Conservation (phyloP, 1,139 yeast species). For the Torulaspora pretoriensis region DNA sequence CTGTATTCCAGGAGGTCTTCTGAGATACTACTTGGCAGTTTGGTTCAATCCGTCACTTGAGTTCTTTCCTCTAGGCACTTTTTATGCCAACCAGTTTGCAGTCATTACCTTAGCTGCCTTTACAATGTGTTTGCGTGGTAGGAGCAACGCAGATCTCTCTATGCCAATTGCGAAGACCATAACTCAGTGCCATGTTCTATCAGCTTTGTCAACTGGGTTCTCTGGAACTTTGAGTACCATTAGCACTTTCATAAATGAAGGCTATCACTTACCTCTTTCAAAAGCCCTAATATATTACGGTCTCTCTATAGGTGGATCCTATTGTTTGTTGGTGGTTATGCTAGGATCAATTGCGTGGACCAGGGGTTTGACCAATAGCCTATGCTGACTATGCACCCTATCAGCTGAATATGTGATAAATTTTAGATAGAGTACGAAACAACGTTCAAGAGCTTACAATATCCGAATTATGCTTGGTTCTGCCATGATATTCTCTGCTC, state of each 20-base stretch:
- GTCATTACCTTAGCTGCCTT: slow-evolving; percentile 54
- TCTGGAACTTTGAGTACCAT: slow-evolving; percentile 78
- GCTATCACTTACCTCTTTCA: slow-evolving; percentile 37
- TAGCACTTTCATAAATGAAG: slow-evolving; percentile 70
- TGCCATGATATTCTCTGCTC: too few relatives aligned
- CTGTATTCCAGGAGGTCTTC: slow-evolving; percentile 35
- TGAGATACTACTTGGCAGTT: slow-evolving; percentile 54
- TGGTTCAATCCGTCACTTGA: slow-evolving; percentile 42
- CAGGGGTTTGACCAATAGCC: slow-evolving; percentile 24
- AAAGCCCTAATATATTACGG: slow-evolving; percentile 24
- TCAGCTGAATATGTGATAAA: background rate
- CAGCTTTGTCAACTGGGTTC: slow-evolving; percentile 64
- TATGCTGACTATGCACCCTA: background rate
- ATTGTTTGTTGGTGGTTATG: slow-evolving; percentile 42
- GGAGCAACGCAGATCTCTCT: slow-evolving; percentile 16
- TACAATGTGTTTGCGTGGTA: slow-evolving; percentile 50
- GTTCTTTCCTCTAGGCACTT: slow-evolving; percentile 72
- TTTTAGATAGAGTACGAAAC: background rate
- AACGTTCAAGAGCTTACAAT: background rate
- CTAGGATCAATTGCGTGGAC: slow-evolving; percentile 49
- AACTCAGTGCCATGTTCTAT: slow-evolving; percentile 49
- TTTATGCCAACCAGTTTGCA: slow-evolving; percentile 60
- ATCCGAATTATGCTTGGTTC: too few relatives aligned
- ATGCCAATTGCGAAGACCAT: slow-evolving; percentile 37
- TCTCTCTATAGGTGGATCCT: slow-evolving; percentile 39